Evolutionary conservation across 2,329 filamentous ascomycete species (phyloP), one percentile per base, ranked within the genome.

Genomic region (Neofusicoccum sp.): DNA sequence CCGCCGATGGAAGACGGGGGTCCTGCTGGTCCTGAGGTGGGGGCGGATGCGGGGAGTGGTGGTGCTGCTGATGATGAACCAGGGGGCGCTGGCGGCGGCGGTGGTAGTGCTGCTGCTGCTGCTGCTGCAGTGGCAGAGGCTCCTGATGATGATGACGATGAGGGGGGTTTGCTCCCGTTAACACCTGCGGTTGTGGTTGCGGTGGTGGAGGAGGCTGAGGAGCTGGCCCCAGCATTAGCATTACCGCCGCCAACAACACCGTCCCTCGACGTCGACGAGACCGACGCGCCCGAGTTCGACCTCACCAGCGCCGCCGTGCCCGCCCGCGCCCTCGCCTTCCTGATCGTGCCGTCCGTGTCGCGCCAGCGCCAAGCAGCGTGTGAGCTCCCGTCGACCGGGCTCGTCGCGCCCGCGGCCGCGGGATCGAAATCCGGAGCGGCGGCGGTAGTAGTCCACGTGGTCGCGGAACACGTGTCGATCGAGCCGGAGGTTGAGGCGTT

Each of bases 331-430:
- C 65, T 63, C 40, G 66, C 65, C 28, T 66, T 65, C 8, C 68
- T 66, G 5, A 71, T 63, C 4, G 67, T 66, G 30, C 71, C 71
- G 63, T 75, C 72, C 3, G 63, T 64, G 54, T 75, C 73, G n/a
- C 66, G 64, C 73, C 73, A 75, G 38, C 66, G 66, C 72, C 71
- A 75, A 2, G 47, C 45, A n/a, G 34, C 54, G 30, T 36, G 41
- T 1, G 12, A 16, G 20, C 36, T 12, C 5, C 47, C 48, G 24
- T 61, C 57, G 4, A 60, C 44, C 3, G 36, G 33, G 28, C 44
- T 44, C 3, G 26, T 51, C 11, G 56, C 40, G 6, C 56, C 56
- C 6, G 41, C 41, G 11, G 56, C 65, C 24, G 63, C 44, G 58
- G 65, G 62, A 62, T 63, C 34, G 64, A 43, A 11, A 6, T 47